phyloP scores from a whole-genome alignment of 2,329 filamentous ascomycete genomes.

The Lachnellula hyalina region DNA sequence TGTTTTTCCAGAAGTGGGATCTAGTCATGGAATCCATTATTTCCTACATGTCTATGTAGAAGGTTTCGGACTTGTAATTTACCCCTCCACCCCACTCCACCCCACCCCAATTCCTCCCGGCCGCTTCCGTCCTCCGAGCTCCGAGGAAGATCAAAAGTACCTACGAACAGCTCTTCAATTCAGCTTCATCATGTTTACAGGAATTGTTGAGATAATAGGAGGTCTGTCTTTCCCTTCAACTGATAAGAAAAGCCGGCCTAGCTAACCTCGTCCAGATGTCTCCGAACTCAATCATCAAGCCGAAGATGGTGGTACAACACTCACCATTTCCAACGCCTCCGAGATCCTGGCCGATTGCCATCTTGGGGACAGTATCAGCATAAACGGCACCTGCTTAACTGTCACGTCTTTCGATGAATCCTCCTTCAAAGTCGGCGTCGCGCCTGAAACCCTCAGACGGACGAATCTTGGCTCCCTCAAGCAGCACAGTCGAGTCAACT shows the following conservation, averaged over 20 bases:
- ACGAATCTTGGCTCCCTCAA: constrained; percentile 83
- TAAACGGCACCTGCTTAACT: constrained; percentile 95
- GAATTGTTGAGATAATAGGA: constrained; percentile 87
- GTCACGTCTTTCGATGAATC: constrained; percentile 63
- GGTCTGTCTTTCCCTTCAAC: constrained; percentile 53
- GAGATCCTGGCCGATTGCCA: constrained; percentile 76
- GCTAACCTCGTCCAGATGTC: constrained; percentile 55
- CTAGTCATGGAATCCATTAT: too few species aligned
- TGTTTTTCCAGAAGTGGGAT: too few species aligned
- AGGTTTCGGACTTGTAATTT: too few species aligned
- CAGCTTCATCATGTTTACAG: constrained; percentile 73
- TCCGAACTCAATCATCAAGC: constrained; percentile 76
- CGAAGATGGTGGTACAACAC: constrained; percentile 78
- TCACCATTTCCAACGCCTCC: constrained; percentile 71
- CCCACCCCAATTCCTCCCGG: too few species aligned
- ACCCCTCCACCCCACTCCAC: too few species aligned
- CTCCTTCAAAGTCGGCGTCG: constrained; percentile 85
- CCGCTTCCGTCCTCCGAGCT: too few species aligned
- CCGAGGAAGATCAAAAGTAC: too few species aligned
- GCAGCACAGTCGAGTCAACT: constrained; percentile 69
- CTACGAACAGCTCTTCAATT: background rate
- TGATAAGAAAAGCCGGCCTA: constrained; percentile 3
- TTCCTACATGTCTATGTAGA: too few species aligned
- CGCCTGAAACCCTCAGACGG: constrained; percentile 90
- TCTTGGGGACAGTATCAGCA: constrained; percentile 86